Conservation (phyloP, 768 basidiomycete species). For the Glaciozyma antarctica region DNA sequence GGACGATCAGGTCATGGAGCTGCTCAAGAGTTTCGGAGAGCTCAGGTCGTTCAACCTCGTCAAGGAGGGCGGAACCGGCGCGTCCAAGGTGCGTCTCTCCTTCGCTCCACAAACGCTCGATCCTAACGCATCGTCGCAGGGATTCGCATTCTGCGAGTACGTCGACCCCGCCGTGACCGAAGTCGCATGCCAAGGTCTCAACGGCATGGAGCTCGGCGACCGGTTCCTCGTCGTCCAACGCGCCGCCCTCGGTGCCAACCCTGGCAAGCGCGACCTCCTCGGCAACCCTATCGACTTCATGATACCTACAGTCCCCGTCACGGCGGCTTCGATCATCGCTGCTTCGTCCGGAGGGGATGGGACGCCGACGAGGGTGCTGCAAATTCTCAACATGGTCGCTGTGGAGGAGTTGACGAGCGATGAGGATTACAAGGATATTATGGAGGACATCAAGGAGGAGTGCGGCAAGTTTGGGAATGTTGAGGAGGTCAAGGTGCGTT, state of each 20-base stretch:
- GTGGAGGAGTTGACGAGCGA: conserved; percentile 83
- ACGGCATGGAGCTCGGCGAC: conserved; percentile 96
- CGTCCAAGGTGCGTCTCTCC: conserved; percentile 60
- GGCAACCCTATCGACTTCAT: conserved; percentile 42
- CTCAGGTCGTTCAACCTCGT: conserved; percentile 97
- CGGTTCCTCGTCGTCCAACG: conserved; percentile 91
- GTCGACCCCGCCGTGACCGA: conserved; percentile 81
- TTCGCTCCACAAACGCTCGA: neutral
- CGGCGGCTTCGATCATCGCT: conserved; percentile 32
- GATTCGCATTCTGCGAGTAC: conserved; percentile 99
- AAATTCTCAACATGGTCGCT: conserved; percentile 98
- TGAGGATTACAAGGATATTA: conserved; percentile 83
- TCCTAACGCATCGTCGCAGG: conserved; percentile 47
- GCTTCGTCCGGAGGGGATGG: conserved; percentile 30
- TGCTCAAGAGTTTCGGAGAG: conserved; percentile 94
- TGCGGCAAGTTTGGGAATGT: conserved; percentile 66
- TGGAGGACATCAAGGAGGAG: conserved; percentile 89
- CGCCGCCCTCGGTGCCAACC: conserved; percentile 73
- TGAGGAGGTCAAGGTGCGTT: conserved; percentile 51
- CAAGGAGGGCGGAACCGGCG: conserved; percentile 77
- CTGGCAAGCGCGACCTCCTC: conserved; percentile 36
- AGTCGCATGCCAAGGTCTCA: conserved; percentile 87
- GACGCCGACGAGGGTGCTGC: conserved; percentile 60
- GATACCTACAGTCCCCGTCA: conserved; percentile 7
- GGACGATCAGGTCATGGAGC: conserved; percentile 96